Base-by-base conservation (phyloP, 1,139 yeast species). In the Debaryomyces sp. region DNA sequence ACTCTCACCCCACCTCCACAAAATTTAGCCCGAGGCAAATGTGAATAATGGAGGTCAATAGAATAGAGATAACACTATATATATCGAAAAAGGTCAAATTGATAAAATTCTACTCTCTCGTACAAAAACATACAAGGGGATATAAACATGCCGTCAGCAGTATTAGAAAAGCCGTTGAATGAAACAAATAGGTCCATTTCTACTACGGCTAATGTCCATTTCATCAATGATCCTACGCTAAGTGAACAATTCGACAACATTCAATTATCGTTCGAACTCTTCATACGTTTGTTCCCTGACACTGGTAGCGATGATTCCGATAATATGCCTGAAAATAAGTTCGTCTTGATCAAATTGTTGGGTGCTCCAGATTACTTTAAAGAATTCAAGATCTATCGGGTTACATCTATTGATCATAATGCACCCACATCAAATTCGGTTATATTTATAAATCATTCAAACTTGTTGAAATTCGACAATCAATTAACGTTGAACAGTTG, bases 291-390 rank as follows among this genome's bases (percentile, higher is more conserved):
- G 36, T 75, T 73, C 54, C 75, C 75, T 2, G 54, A 51, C 17
- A 54, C 46, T 24, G 51, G 41, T 12, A 54, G 48, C 26, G 52
- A 59, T 2, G 52, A 53, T 18, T 42, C 43, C 4, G 53, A 54
- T 15, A 53, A 53, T 13, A 47, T 55, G n/a, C 26, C 38, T 27
- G 38, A 48, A 21, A 53, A 54, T 36, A 58, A 57, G 35, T 73
- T 53, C 50, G 67, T 72, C 1, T 57, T 70, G 51, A 63, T 75
- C 41, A 73, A 73, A 55, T 61, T 77, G 26, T 52, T 77, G 30
- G 84, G 84, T 0, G 67, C 77, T 1, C 80, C 82, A 0, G 76
- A 71, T 47, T 63, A 63, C 50, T 76, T 78, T 50, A 58, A 59
- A 12, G 62, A 63, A 8, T 71, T 63, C 56, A 66, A 66, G 48